Evolutionary conservation across 2,329 filamentous ascomycete species (phyloP).

Genomic region (Ophiostoma pallidulum): DNA sequence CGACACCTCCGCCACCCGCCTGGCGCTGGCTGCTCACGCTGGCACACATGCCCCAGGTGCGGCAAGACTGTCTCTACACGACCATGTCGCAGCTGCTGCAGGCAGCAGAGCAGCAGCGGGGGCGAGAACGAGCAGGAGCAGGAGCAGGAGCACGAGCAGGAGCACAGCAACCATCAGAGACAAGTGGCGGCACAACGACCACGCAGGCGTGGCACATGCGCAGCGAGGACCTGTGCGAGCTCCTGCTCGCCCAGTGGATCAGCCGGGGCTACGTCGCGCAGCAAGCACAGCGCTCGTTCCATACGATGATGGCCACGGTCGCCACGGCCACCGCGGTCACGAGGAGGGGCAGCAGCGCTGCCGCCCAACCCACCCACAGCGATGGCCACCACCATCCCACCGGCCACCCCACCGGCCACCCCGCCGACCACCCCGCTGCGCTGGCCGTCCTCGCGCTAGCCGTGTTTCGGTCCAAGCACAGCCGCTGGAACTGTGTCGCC

Average conservation of each 20-base stretch:
- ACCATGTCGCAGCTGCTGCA: conserved; percentile 11
- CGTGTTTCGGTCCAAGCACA: conserved; percentile 12
- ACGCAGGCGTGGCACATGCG: conserved; percentile 9
- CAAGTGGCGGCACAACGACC: neutral
- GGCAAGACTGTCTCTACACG: conserved; percentile 14
- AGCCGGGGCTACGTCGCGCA: conserved; percentile 21
- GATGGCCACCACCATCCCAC: neutral
- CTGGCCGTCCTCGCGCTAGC: conserved; percentile 22
- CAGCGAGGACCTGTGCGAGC: conserved; percentile 19
- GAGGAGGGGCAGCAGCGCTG: too few relatives aligned
- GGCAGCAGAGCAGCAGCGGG: neutral
- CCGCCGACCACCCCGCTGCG: conserved; percentile 14
- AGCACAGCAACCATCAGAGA: too few relatives aligned
- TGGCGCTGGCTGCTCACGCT: conserved; percentile 15
- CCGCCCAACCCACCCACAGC: too few relatives aligned
- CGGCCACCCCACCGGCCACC: too few relatives aligned
- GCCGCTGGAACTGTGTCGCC: conserved; percentile 5
- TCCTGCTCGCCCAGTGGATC: conserved; percentile 24
- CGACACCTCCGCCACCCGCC: neutral
- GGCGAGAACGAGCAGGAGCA: neutral
- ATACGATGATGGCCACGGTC: neutral
- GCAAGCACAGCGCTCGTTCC: neutral
- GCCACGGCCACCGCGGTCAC: too few relatives aligned
- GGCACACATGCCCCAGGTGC: conserved; percentile 16
- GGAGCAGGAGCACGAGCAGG: neutral